Base-by-base conservation (phyloP, 1,284 basidiomycete species). In the Cryptococcus sp. region DNA sequence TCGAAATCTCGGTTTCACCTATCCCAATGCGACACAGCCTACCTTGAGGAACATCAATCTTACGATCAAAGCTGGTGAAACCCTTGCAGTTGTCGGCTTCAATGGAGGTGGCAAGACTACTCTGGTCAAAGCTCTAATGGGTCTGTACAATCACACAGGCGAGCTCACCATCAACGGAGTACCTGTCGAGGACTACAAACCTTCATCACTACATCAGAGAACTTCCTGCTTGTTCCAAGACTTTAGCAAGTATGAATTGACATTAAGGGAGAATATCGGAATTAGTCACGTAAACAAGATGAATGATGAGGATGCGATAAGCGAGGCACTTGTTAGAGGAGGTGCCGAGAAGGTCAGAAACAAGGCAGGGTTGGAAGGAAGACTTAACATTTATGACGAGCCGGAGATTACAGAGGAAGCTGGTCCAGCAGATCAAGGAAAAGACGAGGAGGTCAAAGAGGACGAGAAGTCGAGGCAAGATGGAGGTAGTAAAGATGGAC, bases 191-290 rank as follows among this genome's bases (percentile, higher is more conserved):
- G 79, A 79, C 42, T 82, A 84, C 66, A 78, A 82, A 53, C 85
- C 88, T 31, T 72, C 73, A 10, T 86, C 88, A 50, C 84, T 87
- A 60, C 89, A 91, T 71, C 76, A 78, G 42, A 86, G 85, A 69
- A 77, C 84, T 34, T 84, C 86, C 7, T 84, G 84, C n/a, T 85
- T 90, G 15, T 88, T 91, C 71, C 89, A 92, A 71, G 84, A 84
- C 46, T 90, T 89, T 73, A 84, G 85, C 35, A 86, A 85, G 70
- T 89, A 87, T 71, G 84, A 83, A 66, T 81, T 85, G 10, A 83
- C 86, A 0, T 80, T 89, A 15, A 80, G 83, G 58, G 86, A 88
- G 65, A 90, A 90, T 65, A 84, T 32, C n/a, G 50, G 42, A 5
- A 32, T 52, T 23, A 43, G 50, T n/a, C n/a, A 45, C n/a, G 15